Base-by-base conservation (phyloP, 768 basidiomycete species). In the Rhodotorula babjevae region DNA sequence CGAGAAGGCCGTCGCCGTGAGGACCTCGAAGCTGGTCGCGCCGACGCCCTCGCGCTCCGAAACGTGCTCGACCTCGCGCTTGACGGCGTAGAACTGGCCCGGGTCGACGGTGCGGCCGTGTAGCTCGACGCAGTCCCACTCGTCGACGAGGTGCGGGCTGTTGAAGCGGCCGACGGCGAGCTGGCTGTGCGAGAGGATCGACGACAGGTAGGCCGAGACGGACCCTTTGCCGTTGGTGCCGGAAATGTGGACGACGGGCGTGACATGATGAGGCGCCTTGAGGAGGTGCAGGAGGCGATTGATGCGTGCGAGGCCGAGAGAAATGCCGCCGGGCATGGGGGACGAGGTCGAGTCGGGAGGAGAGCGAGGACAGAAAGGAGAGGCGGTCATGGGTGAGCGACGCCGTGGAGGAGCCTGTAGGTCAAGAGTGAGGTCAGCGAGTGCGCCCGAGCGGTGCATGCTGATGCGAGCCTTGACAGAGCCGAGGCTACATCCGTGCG, bases 161-260 rank as follows among this genome's bases (percentile, higher is more conserved):
- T 94, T 98, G 85, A 91, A 98, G 49, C 90, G 85, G 14, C 92
- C 96, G 19, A 90, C 83, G 1, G 83, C 81, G n/a, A 88, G 83
- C 0, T 83, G 81, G 12, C 88, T 84, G 11, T 84, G 81, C 10
- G 80, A 79, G 15, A 97, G 82, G 77, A 92, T 89, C 56, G 91
- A 91, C 0, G 91, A 87, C 19, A 96, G 80, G 49, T 93, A 83
- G 11, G 89, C 88, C 1, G 92, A 88, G 21, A 95, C 92, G 76
- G 91, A 94, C 49, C 96, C 96, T 81, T 98, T 99, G 16, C 95
- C 95, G 81, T 99, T 98, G 0, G 96, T 99, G 0, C 96, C 96
- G 15, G 93, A 88, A 68, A 98, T 85, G 78, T 99, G 96, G 49
- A 91, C 84, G 1, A 93, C 92, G 0, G 93, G 95, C 4, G 91